Evolutionary conservation across 345 rosid genomes (phyloP).

Genomic region (Garcia nutans): DNA sequence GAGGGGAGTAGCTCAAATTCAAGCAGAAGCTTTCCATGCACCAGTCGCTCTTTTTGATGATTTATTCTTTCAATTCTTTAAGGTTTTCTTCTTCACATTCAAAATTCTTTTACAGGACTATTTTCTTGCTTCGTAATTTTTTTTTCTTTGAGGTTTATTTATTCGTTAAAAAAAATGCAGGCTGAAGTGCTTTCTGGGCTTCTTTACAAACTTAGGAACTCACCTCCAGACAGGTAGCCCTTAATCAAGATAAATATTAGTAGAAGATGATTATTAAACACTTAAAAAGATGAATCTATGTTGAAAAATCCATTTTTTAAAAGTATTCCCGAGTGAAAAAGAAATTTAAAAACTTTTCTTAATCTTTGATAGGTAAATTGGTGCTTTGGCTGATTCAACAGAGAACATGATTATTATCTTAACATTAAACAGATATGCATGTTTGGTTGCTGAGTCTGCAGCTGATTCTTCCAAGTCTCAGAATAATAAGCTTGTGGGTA

Average conservation of each 20-base stretch:
- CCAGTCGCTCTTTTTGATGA: constrained; percentile 65
- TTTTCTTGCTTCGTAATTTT: background rate
- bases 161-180: constrained; percentile 28
- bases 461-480: constrained; percentile 22
- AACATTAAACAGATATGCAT: constrained; percentile 56
- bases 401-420: constrained; percentile 10
- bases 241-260: background rate
- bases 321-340: background rate
- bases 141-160: background rate
- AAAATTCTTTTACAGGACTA: background rate
- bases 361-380: constrained; percentile 10
- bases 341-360: background rate
- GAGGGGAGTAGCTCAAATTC: constrained; percentile 60
- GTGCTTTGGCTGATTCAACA: constrained; percentile 2
- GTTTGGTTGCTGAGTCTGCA: constrained; percentile 70
- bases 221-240: constrained; percentile 67
- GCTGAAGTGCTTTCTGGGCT: constrained; percentile 86
- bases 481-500: constrained; percentile 54
- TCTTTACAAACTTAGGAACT: constrained; percentile 71
- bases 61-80: constrained; percentile 64
- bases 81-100: constrained; percentile 39
- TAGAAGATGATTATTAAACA: background rate
- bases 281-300: background rate
- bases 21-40: constrained; percentile 78
- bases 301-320: background rate